phyloP scores from a whole-genome alignment of 176 grass and related monocot species.

The Hordeum vulgare region MorexV3_pseudomolecules_assembly NC_058522.1:572153405-572153904 shows the following conservation, averaged over 20 bases:
- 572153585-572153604: background rate
- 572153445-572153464: no score
- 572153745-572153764: no score
- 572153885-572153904: background rate
- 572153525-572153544: no score
- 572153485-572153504: no score
- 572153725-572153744: background rate
- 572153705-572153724: background rate
- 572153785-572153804: background rate
- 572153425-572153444: no score
- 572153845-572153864: background rate
- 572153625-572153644: background rate
- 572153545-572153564: no score
- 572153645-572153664: no score
- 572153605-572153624: background rate
- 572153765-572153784: background rate
- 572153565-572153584: background rate
- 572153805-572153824: slow-evolving; percentile 11
- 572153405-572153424: no score
- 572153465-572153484: no score
- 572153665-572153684: background rate
- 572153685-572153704: background rate
- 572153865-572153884: background rate
- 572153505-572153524: no score
- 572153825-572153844: background rate